A percentile compares a stretch with the other conserved stretches of the same genome.
Conservation (phyloP, 768 basidiomycete genomes). For the Pleurotus citrinopileatus region DNA sequence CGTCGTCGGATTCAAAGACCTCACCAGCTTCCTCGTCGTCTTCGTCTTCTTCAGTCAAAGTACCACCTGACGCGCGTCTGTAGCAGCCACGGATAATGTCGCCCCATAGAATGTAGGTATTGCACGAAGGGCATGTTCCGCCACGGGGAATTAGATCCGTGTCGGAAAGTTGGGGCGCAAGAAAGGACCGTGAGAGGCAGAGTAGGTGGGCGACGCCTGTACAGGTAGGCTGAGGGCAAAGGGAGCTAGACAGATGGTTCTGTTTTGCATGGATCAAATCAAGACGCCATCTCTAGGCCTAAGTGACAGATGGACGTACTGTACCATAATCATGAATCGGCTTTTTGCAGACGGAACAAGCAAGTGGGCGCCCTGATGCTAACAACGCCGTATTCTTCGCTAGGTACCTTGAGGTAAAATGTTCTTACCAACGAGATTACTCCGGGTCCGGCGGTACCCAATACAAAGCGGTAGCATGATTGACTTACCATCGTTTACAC, state of each 20-base stretch:
- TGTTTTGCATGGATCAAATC: too few relatives aligned
- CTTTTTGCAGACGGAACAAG: conserved; percentile 49
- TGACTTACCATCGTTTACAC: conserved; percentile 53
- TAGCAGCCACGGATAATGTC: conserved; percentile 64
- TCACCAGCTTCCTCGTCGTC: conserved; percentile 16
- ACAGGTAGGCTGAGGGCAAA: conserved; percentile 55
- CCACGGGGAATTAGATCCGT: conserved; percentile 55
- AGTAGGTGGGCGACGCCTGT: conserved; percentile 51
- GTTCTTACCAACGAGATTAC: conserved; percentile 26
- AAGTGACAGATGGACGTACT: conserved; percentile 28
- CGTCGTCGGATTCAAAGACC: conserved; percentile 13
- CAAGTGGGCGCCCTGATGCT: conserved; percentile 26
- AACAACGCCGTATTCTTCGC: conserved; percentile 45
- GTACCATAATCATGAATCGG: conserved; percentile 35
- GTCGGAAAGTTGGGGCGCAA: conserved; percentile 21
- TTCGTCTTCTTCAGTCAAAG: conserved; percentile 26
- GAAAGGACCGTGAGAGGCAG: conserved; percentile 53
- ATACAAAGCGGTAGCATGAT: background rate
- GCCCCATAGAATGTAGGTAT: conserved; percentile 62
- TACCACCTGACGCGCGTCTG: conserved; percentile 40
- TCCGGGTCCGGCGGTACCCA: conserved; percentile 6
- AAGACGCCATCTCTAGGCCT: too few relatives aligned
- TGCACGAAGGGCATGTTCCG: conserved; percentile 53
- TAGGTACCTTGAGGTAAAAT: conserved; percentile 46
- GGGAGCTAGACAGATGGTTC: conserved; percentile 47